Conservation (phyloP, 2,329 filamentous ascomycete species). For the Curvularia lunata region DNA sequence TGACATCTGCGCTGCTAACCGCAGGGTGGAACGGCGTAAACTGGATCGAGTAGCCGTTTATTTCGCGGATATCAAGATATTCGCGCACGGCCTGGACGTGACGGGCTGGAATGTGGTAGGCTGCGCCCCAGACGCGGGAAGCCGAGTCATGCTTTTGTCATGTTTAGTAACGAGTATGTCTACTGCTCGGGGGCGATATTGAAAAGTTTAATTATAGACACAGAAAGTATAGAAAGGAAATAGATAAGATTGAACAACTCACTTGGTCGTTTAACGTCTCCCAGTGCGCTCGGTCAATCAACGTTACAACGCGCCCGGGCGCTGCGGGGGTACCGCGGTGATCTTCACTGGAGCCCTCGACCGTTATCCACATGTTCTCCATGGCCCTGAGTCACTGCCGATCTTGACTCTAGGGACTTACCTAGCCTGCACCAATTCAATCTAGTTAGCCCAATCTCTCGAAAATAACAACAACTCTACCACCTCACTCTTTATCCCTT, state of each 20-base stretch:
- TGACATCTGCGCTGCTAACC: constrained; percentile 37
- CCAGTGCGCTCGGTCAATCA: constrained; percentile 87
- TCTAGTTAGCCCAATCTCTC: neutral
- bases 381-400: neutral
- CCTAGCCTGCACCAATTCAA: neutral
- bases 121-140: constrained; percentile 83
- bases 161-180: neutral
- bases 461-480: too few relatives aligned
- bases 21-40: constrained; percentile 81
- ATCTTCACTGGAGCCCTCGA: constrained; percentile 71
- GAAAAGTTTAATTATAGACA: neutral
- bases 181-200: too few relatives aligned
- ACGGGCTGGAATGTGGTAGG: constrained; percentile 78
- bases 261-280: constrained; percentile 72
- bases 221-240: neutral
- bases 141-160: constrained; percentile 54
- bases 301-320: constrained; percentile 89
- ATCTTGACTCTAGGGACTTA: neutral
- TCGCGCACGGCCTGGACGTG: constrained; percentile 80
- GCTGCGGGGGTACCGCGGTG: constrained; percentile 88
- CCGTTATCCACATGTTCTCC: neutral
- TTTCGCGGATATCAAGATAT: constrained; percentile 95
- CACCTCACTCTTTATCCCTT: neutral
- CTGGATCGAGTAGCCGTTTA: constrained; percentile 96
- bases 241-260: neutral